A percentile compares a stretch with the other conserved stretches of the same genome.
phyloP scores from a whole-genome alignment of 2,329 filamentous ascomycete genomes.

The Colletotrichum higginsianum region DNA sequence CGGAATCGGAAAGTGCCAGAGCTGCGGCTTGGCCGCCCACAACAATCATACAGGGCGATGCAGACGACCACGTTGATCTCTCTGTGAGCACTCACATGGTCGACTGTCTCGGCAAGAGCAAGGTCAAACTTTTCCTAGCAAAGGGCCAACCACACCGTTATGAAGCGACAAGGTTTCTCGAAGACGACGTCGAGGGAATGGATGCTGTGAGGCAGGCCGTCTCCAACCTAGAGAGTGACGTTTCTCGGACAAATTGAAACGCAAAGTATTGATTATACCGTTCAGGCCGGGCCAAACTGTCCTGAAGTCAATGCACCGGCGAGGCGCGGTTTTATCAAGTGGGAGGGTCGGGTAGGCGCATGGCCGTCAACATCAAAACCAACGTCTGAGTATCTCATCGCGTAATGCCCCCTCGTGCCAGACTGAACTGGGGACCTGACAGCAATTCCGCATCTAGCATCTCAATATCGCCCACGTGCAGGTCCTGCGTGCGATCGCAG shows the following conservation, averaged over 20 bases:
- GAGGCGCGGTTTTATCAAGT: slow-evolving; percentile 3
- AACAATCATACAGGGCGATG: slow-evolving; percentile 52
- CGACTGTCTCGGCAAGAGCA: slow-evolving; percentile 46
- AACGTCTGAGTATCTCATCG: not conserved
- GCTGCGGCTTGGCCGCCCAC: slow-evolving; percentile 51
- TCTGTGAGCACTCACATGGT: slow-evolving; percentile 49
- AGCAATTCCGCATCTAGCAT: not conserved
- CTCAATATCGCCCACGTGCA: not conserved
- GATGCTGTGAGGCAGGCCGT: slow-evolving; percentile 47
- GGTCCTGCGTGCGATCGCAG: not conserved
- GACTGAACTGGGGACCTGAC: not conserved
- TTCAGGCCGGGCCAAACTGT: slow-evolving; percentile 8
- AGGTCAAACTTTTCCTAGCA: slow-evolving; percentile 48
- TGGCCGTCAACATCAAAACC: not conserved
- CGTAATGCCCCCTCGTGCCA: not conserved
- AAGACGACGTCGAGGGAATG: slow-evolving; percentile 50
- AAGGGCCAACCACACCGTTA: slow-evolving; percentile 49
- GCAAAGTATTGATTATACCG: not conserved
- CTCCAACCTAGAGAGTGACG: slow-evolving; percentile 44
- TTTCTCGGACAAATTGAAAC: not conserved
- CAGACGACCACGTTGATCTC: slow-evolving; percentile 49
- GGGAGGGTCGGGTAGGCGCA: slow-evolving; percentile 8
- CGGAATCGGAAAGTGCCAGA: slow-evolving; percentile 32
- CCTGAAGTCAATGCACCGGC: not conserved
- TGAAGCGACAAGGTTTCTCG: slow-evolving; percentile 49